A percentile compares a stretch with the other conserved stretches of the same genome.
Evolutionary conservation across 106 monocot species (phyloP).

Genomic region (Ottelia alismoides): DNA sequence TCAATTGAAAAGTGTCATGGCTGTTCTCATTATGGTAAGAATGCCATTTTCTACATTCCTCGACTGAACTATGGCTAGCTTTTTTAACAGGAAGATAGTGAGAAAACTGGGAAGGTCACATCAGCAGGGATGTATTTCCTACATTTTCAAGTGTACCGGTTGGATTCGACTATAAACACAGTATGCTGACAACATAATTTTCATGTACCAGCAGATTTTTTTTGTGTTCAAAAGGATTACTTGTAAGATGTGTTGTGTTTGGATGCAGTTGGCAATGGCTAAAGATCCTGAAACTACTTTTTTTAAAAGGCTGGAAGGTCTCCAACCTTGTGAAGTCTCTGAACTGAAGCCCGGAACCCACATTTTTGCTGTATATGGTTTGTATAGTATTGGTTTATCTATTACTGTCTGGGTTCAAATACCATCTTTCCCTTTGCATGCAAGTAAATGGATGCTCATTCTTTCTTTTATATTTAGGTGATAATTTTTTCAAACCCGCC

Average conservation of each 20-base stretch:
- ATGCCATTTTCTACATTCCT: not conserved
- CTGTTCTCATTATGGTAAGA: too few relatives aligned
- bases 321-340: constrained; percentile 78
- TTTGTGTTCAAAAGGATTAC: not conserved
- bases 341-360: constrained; percentile 28
- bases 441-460: not conserved
- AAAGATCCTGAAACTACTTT: constrained; percentile 79
- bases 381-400: too few relatives aligned
- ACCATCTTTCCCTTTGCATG: not conserved
- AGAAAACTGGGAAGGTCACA: constrained; percentile 15
- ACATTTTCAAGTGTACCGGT: constrained; percentile 79
- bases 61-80: not conserved
- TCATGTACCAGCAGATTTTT: not conserved
- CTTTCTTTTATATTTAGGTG: constrained; percentile 31
- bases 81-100: constrained; percentile 52
- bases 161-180: constrained; percentile 67
- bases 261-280: constrained; percentile 70
- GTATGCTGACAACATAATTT: constrained; percentile 19
- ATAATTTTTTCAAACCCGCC: constrained; percentile 89
- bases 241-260: not conserved
- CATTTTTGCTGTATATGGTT: constrained; percentile 56
- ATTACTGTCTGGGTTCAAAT: not conserved
- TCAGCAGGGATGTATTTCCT: constrained; percentile 81
- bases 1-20: too few relatives aligned
- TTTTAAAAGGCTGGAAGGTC: constrained; percentile 77